Evolutionary conservation across 1,139 yeast species (phyloP), one percentile per base, ranked within the genome.

Genomic region (Trichomonascaceae sp.): DNA sequence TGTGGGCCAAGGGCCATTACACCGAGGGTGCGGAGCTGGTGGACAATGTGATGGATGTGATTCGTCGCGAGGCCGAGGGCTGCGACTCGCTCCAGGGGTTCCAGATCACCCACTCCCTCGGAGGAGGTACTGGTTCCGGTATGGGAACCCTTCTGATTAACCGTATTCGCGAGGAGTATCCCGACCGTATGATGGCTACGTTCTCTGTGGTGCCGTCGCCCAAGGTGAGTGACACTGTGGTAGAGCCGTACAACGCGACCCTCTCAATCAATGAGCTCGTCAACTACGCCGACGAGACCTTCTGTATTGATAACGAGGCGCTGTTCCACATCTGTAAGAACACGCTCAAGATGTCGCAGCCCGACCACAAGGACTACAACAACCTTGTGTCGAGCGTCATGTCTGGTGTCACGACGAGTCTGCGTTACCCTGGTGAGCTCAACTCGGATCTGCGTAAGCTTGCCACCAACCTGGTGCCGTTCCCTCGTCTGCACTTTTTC

Each of bases 91-190:
- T 84, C 49, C 95, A 84, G 64, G 95, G 95, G 48, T 84, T 84
- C 73, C 94, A 82, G 64, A 77, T 84, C 53, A 74, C 94, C 36
- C 95, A 84, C 60, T 84, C 94, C 29, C 70, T 84, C 43, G 95
- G 95, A 60, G 95, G 95, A 62, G 95, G 95, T 67, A 84, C 95
- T 36, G 95, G 95, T 54, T 81, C 93, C 25, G 95, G 95, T 62
- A 76, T 84, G 87, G 95, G 94, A 54, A 81, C 94, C 30, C 62
- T 82, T 47, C 68, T 81, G 52, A 73, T 81, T 48, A 72, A 84
- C 38, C 76, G 76, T 53, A 77, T 81, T 51, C 73, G 85, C 59
- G 93, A 82, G 57, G 93, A 82, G 58, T 82, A 75, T 51, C 85
- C 93, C 34, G 95, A 84, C 60, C 76, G 94, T 66, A 84, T 84